phyloP scores from a whole-genome alignment of 495 filamentous ascomycete species.

The Xanthoparmelia taractica region DNA sequence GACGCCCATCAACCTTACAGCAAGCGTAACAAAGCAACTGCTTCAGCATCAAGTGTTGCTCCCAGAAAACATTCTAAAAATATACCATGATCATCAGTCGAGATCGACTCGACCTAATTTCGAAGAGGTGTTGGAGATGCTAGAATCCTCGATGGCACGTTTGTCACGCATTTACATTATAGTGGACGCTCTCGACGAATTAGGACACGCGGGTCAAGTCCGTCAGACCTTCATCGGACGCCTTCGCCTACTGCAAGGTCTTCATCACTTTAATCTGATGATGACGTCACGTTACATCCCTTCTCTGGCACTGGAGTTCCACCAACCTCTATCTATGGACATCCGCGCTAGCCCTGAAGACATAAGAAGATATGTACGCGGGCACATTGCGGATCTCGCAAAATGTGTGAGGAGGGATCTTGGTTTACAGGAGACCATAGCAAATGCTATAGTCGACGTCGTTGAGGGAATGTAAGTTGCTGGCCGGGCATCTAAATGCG shows the following conservation, averaged over 20 bases:
- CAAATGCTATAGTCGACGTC: background rate
- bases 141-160: background rate
- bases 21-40: slow-evolving; percentile 3
- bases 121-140: slow-evolving; percentile 13
- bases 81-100: slow-evolving; percentile 7
- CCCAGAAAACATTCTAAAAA: background rate
- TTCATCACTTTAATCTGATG: background rate
- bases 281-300: slow-evolving; percentile 25
- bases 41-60: background rate
- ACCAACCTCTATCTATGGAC: slow-evolving; percentile 24
- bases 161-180: slow-evolving; percentile 22
- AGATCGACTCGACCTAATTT: too few species aligned
- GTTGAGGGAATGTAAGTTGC: slow-evolving; percentile 7
- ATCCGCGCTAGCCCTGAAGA: slow-evolving; percentile 37
- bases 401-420: background rate
- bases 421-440: background rate
- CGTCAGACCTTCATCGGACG: background rate
- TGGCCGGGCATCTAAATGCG: too few species aligned
- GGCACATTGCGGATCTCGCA: slow-evolving; percentile 7
- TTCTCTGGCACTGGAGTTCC: slow-evolving; percentile 30
- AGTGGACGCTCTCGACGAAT: slow-evolving; percentile 44
- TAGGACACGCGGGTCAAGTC: slow-evolving; percentile 7
- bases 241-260: background rate
- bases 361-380: slow-evolving; percentile 29
- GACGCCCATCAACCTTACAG: slow-evolving; percentile 1